Conservation (phyloP, 2,329 filamentous ascomycete genomes). For the Hymenoscyphus repandus region DNA sequence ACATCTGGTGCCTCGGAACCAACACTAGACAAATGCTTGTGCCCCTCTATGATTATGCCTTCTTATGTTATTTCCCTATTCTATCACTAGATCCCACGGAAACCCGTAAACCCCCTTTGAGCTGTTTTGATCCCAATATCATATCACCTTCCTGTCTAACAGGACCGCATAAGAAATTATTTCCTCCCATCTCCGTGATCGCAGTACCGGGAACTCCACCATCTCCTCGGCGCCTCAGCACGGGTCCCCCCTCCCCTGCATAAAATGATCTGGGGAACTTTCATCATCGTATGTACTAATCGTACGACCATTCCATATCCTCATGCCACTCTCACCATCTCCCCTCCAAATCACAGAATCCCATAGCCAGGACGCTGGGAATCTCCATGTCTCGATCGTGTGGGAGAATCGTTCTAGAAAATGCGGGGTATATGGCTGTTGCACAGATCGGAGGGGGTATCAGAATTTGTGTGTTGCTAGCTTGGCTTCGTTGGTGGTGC, state of each 20-base stretch:
- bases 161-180: too few relatives aligned
- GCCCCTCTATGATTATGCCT: neutral
- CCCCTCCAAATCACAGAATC: slow-evolving; percentile 2
- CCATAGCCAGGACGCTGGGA: slow-evolving; percentile 4
- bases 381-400: neutral
- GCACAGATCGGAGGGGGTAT: too few relatives aligned
- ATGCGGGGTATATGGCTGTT: too few relatives aligned
- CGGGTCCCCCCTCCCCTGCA: neutral
- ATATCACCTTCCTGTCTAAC: too few relatives aligned
- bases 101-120: neutral
- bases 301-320: neutral
- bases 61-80: too few relatives aligned
- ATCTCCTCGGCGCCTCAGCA: neutral
- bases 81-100: too few relatives aligned
- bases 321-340: slow-evolving; percentile 4
- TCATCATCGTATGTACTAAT: neutral
- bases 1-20: neutral
- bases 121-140: neutral
- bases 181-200: too few relatives aligned
- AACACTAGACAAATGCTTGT: neutral
- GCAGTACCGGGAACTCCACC: neutral
- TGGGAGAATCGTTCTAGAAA: too few relatives aligned
- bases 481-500: too few relatives aligned
- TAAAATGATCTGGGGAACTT: too few relatives aligned
- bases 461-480: too few relatives aligned